Evolutionary conservation across 768 basidiomycete genomes (phyloP).

Genomic region (Trametes maxima): DNA sequence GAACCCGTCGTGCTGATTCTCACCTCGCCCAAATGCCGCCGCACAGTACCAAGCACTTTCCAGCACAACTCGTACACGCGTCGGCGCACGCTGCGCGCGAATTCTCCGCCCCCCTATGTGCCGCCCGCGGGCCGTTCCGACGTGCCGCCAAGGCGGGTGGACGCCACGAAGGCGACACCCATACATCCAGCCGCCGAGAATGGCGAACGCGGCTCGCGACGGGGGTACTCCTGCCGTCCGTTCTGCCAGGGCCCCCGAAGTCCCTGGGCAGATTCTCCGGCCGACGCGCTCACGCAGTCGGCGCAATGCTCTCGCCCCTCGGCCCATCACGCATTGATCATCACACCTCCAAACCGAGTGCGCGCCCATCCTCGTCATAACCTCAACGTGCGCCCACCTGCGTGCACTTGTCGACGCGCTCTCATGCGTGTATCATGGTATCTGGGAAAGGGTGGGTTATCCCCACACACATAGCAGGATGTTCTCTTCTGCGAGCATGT

Average conservation of each 20-base stretch:
- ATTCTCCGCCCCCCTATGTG: background rate
- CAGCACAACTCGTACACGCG: too few relatives aligned
- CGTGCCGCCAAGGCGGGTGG: slow-evolving; percentile 31
- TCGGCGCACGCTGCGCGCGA: too few relatives aligned
- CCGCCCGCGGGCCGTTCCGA: slow-evolving; percentile 31
- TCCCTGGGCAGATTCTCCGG: background rate
- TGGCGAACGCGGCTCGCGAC: background rate
- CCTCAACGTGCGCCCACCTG: background rate
- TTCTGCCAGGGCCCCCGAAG: background rate
- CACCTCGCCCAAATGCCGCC: too few relatives aligned
- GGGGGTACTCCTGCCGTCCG: background rate
- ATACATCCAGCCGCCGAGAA: background rate
- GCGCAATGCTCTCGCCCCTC: background rate
- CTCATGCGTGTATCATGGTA: too few relatives aligned
- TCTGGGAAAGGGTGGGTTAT: too few relatives aligned
- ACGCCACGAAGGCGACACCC: slow-evolving; percentile 14
- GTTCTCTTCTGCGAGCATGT: too few relatives aligned
- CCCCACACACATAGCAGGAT: too few relatives aligned
- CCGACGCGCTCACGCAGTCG: background rate
- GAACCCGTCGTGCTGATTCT: too few relatives aligned
- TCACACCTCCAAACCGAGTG: background rate
- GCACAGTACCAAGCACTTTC: too few relatives aligned
- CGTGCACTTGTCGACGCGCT: too few relatives aligned
- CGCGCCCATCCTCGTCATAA: background rate
- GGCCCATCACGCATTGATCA: background rate